phyloP scores from a whole-genome alignment of 306 rosid species.

The Morella rubra region DNA sequence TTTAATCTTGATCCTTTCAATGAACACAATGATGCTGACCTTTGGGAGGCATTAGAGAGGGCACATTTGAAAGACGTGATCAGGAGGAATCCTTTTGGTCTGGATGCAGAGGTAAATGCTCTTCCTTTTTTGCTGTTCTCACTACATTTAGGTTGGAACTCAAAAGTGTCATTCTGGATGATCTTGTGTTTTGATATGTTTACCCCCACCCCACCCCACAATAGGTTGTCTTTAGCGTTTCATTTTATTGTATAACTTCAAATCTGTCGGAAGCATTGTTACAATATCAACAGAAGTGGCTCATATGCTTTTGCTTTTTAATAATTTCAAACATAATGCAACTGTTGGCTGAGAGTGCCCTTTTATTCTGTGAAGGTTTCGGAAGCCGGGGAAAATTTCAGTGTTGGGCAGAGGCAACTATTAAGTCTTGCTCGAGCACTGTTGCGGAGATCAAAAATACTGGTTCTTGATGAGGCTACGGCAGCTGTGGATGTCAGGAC shows the following conservation, averaged over 20 bases:
- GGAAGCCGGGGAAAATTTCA: conserved; percentile 90
- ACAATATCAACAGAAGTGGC: neutral
- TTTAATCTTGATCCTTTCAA: conserved; percentile 58
- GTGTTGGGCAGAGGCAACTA: conserved; percentile 91
- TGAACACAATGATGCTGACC: conserved; percentile 56
- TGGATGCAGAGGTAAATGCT: conserved; percentile 72
- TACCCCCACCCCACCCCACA: neutral
- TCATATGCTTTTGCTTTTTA: neutral
- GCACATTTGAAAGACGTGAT: conserved; percentile 76
- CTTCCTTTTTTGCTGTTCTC: neutral
- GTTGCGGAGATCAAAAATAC: conserved; percentile 80
- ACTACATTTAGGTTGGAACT: no score
- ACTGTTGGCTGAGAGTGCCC: neutral
- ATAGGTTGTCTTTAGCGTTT: neutral
- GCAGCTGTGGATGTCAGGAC: conserved; percentile 93
- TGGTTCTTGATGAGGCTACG: conserved; percentile 91
- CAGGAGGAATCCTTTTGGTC: conserved; percentile 66
- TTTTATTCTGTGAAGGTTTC: conserved; percentile 54
- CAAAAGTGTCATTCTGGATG: neutral
- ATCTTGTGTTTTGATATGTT: neutral
- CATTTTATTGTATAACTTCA: neutral
- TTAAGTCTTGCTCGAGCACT: conserved; percentile 85
- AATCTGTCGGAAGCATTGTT: neutral
- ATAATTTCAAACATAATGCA: conserved; percentile 1
- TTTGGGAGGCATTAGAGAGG: conserved; percentile 66